Evolutionary conservation across 331 rosid species (phyloP).

Genomic region (Cucumis variabilis): DNA sequence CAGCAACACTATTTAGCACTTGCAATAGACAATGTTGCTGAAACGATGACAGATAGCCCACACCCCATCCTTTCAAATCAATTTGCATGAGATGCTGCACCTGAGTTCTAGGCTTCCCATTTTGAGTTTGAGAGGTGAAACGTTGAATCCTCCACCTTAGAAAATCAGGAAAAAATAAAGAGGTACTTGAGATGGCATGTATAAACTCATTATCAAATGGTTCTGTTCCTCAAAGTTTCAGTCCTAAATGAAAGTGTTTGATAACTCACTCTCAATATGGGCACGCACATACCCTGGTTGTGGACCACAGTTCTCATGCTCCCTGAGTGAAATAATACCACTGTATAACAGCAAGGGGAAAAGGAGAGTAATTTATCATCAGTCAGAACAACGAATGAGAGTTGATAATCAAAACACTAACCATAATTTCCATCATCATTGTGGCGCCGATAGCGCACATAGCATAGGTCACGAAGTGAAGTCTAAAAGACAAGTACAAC

Average conservation of each 20-base stretch:
- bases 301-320: conserved; percentile 93
- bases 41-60: conserved; percentile 86
- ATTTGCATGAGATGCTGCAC: conserved; percentile 99
- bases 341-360: conserved; percentile 61
- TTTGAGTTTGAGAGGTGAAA: conserved; percentile 87
- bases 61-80: conserved; percentile 99
- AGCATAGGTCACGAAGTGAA: conserved; percentile 94
- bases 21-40: conserved; percentile 99
- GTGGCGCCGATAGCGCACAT: conserved; percentile 99
- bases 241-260: conserved; percentile 17
- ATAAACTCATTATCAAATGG: conserved; percentile 32
- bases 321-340: conserved; percentile 96
- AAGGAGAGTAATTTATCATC: conserved; percentile 19
- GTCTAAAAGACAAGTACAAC: no score
- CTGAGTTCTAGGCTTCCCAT: conserved; percentile 96
- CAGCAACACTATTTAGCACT: conserved; percentile 96
- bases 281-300: conserved; percentile 98
- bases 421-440: conserved; percentile 99
- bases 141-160: conserved; percentile 94
- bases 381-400: conserved; percentile 32
- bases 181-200: conserved; percentile 9
- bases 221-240: conserved; percentile 34
- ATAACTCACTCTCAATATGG: conserved; percentile 89
- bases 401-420: conserved; percentile 35
- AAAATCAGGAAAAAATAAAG: conserved; percentile 33